These are phyloP conservation scores for Rhizoclosmatium globosum DNA, from an alignment of 192 early-diverging fungal species.

Conservation along the genomic window DNA sequence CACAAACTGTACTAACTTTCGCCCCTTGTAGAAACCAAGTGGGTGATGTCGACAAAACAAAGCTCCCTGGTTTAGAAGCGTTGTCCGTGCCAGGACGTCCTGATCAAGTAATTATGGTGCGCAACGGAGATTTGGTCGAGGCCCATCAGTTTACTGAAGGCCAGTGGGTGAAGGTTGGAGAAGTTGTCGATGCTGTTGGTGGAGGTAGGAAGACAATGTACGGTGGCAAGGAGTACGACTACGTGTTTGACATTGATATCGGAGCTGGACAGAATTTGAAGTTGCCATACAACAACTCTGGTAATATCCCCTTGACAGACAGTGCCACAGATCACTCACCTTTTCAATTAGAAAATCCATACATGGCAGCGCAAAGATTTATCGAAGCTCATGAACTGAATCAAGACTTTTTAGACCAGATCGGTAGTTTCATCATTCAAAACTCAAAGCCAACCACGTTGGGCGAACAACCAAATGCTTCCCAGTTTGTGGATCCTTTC, in stretches of 20 bases:
- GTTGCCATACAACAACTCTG: slow-evolving; percentile 89
- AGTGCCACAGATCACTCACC: slow-evolving; percentile 3
- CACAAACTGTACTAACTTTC: background rate
- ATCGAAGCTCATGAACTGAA: slow-evolving; percentile 81
- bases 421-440: slow-evolving; percentile 93
- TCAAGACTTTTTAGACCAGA: slow-evolving; percentile 88
- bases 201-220: slow-evolving; percentile 78
- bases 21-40: slow-evolving; percentile 71
- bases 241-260: slow-evolving; percentile 97
- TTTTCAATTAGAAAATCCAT: slow-evolving; percentile 82
- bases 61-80: slow-evolving; percentile 77
- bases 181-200: slow-evolving; percentile 91
- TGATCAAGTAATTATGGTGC: slow-evolving; percentile 91
- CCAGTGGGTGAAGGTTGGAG: slow-evolving; percentile 88
- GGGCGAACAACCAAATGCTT: slow-evolving; percentile 42
- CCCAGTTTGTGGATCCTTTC: slow-evolving; percentile 66
- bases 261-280: slow-evolving; percentile 87
- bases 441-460: slow-evolving; percentile 77
- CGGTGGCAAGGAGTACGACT: slow-evolving; percentile 93
- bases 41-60: slow-evolving; percentile 82
- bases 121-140: slow-evolving; percentile 76
- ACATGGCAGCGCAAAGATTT: slow-evolving; percentile 90
- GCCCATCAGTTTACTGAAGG: slow-evolving; percentile 86
- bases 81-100: slow-evolving; percentile 53
- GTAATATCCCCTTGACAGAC: slow-evolving; percentile 47